Evolutionary conservation across 495 filamentous ascomycete genomes (phyloP).

Genomic region (Talaromyces nanjingensis): DNA sequence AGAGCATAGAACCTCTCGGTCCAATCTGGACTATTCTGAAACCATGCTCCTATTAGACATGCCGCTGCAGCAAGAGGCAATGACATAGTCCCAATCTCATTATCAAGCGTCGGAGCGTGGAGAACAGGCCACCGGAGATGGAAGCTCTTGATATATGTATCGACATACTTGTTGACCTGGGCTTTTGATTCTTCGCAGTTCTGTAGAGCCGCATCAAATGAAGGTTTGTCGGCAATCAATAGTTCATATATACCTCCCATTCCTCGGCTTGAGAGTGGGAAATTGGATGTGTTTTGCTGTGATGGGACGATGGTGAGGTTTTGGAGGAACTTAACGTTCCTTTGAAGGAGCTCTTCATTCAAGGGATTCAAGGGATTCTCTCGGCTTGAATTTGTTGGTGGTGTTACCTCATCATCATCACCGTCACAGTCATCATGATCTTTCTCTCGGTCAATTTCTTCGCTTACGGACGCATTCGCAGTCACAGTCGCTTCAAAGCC

Average conservation of each 20-base stretch:
- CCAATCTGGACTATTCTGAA: background rate
- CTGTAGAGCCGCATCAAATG: background rate
- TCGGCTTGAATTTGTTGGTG: background rate
- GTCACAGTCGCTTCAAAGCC: background rate
- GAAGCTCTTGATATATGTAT: background rate
- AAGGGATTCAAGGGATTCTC: background rate
- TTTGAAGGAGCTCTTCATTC: background rate
- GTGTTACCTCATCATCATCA: too few species aligned
- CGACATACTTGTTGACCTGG: background rate
- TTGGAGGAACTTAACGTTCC: slow-evolving; percentile 1
- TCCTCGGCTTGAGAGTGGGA: background rate
- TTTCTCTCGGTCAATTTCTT: background rate
- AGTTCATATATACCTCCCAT: slow-evolving; percentile 2
- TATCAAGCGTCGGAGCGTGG: background rate
- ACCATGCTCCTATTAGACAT: slow-evolving; percentile 6
- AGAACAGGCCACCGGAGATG: slow-evolving; percentile 5
- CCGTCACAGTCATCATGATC: too few species aligned
- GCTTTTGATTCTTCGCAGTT: background rate
- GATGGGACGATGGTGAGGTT: background rate
- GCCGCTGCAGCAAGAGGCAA: slow-evolving; percentile 1
- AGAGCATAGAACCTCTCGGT: slow-evolving; percentile 1
- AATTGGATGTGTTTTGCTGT: background rate
- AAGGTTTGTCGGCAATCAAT: background rate
- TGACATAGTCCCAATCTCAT: background rate
- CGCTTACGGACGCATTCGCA: too few species aligned